Evolutionary conservation across 768 basidiomycete species (phyloP), one percentile per base, ranked within the genome.

Genomic region (Psilocybe cubensis): DNA sequence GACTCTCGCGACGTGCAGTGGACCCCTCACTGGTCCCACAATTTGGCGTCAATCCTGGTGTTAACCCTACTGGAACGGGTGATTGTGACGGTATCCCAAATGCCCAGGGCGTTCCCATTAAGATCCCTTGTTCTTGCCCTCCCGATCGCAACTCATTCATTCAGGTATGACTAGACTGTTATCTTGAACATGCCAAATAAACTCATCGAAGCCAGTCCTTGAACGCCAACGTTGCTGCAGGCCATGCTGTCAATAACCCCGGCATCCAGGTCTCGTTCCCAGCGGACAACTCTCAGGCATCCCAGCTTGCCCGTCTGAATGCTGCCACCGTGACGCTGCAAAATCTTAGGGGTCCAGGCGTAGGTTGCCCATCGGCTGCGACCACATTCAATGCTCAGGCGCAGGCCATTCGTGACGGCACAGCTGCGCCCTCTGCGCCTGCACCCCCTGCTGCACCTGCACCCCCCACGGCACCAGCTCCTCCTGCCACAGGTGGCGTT

Each of bases 321-420:
- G 79, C 88, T 24, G 79, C 83, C 4, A 65, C 84, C 10, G 79
- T 88, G 31, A 87, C 89, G 4, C 74, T 91, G n/a, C 90, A 92
- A 73, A 92, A 91, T 68, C 68, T 91, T 38, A 74, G 79, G 47
- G 89, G 88, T 1, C 77, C 86, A 0, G 90, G 89, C 35, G 69
- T 77, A 4, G 90, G 88, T 11, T 91, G 87, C 68, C 88, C 89
- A 5, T 81, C 82, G 10, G 81, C 80, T 1, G 79, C 86, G 8
- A 87, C 89, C 0, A 89, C 86, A 3, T 83, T 88, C 64, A 62
- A 74, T 23, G 82, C 76, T 0, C 77, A 78, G 42, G 71, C 69
- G 25, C 61, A 71, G 53, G 75, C 74, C 10, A 72, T 79, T 31
- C 70, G 74, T 51, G 66, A 71, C 45, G 74, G 68, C 0, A 66